phyloP scores from a whole-genome alignment of 106 monocot species.

The Allium cepa region DNA sequence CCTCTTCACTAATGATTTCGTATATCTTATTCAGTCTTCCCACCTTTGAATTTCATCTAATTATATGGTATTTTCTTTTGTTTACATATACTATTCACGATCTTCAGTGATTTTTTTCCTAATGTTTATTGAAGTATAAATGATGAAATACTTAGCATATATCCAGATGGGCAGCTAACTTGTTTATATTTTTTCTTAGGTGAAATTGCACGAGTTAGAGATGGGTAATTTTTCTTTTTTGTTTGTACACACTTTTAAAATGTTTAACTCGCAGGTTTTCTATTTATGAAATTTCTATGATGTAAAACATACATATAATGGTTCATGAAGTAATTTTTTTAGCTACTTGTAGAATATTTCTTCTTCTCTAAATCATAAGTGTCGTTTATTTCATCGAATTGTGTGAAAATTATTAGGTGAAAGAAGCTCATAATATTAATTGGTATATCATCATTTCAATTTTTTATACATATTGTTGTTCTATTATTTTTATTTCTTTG shows the following conservation, averaged over 20 bases:
- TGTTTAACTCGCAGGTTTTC: too few species aligned
- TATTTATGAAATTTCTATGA: not conserved
- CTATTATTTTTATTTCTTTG: not conserved
- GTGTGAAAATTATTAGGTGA: constrained; percentile 46
- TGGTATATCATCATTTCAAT: constrained; percentile 35
- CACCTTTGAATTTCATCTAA: constrained; percentile 38
- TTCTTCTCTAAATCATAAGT: constrained; percentile 71
- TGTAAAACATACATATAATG: too few species aligned
- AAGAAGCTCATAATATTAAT: constrained; percentile 28
- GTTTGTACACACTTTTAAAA: too few species aligned
- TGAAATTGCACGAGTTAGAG: not conserved
- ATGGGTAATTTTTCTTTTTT: not conserved
- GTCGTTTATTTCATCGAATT: constrained; percentile 50
- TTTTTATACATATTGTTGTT: not conserved
- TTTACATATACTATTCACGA: not conserved
- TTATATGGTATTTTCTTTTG: constrained; percentile 40
- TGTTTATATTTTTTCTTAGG: not conserved
- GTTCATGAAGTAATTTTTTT: too few species aligned
- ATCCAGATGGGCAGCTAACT: not conserved
- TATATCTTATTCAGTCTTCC: constrained; percentile 36
- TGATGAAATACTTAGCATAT: not conserved
- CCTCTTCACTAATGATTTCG: too few species aligned
- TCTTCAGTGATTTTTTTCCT: not conserved
- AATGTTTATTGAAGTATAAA: not conserved
- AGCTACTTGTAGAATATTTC: constrained; percentile 44